phyloP scores from a whole-genome alignment of 345 rosid genomes.

The Gynandropsis gynandra region DNA sequence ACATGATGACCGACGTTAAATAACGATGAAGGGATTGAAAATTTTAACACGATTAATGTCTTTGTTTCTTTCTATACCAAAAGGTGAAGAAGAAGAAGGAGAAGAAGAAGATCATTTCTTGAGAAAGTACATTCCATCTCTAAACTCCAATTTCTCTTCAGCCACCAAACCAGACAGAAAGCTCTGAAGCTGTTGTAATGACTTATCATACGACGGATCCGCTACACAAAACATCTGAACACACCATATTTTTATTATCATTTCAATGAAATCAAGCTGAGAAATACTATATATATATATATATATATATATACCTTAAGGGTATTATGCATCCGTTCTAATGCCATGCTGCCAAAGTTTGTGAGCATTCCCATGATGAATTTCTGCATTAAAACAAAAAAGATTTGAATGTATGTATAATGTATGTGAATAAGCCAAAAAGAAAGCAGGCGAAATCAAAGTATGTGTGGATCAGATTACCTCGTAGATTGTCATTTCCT shows the following conservation, averaged over 20 bases:
- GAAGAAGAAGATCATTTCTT: no score
- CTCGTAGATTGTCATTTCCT: conserved; percentile 92
- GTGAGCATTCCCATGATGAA: conserved; percentile 95
- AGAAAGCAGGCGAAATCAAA: no score
- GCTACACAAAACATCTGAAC: conserved; percentile 87
- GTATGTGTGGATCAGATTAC: no score
- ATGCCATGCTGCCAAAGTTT: conserved; percentile 83
- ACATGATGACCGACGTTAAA: no score
- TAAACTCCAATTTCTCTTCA: conserved; percentile 80
- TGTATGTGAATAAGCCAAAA: no score
- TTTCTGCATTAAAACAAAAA: conserved; percentile 46
- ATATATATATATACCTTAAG: conserved; percentile 49
- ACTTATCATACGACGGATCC: conserved; percentile 87
- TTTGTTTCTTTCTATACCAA: no score
- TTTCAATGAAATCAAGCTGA: conserved; percentile 1
- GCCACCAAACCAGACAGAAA: conserved; percentile 75
- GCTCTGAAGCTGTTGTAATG: conserved; percentile 86
- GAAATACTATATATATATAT: background rate
- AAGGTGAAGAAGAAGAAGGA: no score
- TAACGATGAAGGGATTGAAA: no score
- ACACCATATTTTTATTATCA: background rate
- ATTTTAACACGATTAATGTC: no score
- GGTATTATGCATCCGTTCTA: conserved; percentile 83
- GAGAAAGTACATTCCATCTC: conserved; percentile 70
- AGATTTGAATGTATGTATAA: no score